Evolutionary conservation across 1,139 yeast genomes (phyloP).

Genomic region (Pichia sp.): DNA sequence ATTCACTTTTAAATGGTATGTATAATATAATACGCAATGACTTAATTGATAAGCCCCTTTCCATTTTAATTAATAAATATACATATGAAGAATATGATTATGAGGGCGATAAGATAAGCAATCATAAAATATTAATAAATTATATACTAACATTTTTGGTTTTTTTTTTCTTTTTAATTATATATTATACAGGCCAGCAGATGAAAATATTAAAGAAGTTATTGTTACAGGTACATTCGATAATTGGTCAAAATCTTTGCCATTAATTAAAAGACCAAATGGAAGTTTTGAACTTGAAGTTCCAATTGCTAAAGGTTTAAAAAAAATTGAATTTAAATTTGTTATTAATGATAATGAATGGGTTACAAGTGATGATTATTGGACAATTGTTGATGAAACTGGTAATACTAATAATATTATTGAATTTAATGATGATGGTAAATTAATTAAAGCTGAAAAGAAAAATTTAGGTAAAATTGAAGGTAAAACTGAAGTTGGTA

Average conservation of each 20-base stretch:
- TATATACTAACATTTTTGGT: not conserved
- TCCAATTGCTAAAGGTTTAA: constrained; percentile 37
- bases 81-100: not conserved
- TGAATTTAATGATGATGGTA: constrained; percentile 31
- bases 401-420: constrained; percentile 63
- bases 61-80: not conserved
- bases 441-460: constrained; percentile 1
- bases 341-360: constrained; percentile 66
- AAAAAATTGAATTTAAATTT: constrained; percentile 54
- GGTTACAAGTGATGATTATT: constrained; percentile 44
- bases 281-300: constrained; percentile 57
- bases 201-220: constrained; percentile 48
- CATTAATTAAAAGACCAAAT: constrained; percentile 51
- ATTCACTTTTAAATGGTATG: constrained; percentile 10
- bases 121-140: not conserved
- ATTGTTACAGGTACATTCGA: constrained; percentile 75
- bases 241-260: constrained; percentile 58
- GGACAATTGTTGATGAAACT: constrained; percentile 39
- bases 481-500: constrained; percentile 19
- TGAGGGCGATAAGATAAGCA: not conserved
- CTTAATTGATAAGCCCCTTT: no score
- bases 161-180: no score
- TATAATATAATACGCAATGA: not conserved
- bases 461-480: constrained; percentile 16
- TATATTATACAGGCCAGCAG: constrained; percentile 8